These are phyloP conservation scores for Nicotiana benthamiana DNA, from an alignment of 257 asterid genomes.

Conservation along the genomic window DNA sequence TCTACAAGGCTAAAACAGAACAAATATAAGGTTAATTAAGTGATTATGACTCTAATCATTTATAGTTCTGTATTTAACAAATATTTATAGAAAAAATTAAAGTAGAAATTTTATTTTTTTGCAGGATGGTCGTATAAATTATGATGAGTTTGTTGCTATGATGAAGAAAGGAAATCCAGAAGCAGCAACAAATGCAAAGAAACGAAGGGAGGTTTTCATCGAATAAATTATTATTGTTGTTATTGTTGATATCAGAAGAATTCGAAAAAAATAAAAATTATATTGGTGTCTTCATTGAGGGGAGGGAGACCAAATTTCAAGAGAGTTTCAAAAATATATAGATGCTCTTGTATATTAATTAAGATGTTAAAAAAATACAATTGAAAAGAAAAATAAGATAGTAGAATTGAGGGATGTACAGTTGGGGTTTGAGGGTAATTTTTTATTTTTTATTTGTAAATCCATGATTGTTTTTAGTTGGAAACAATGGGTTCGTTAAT, in stretches of 20 bases:
- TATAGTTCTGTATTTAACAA: background rate
- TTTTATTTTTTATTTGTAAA: background rate
- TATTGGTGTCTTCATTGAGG: conserved; percentile 5
- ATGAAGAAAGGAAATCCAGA: conserved; percentile 25
- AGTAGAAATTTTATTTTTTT: background rate
- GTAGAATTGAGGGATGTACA: conserved; percentile 3
- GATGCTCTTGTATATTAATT: conserved; percentile 4
- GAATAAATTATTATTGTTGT: background rate
- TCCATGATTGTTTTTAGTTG: background rate
- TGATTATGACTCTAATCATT: no score
- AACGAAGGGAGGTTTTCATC: conserved; percentile 17
- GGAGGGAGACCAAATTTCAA: conserved; percentile 8
- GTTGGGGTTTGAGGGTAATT: background rate
- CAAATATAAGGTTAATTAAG: no score
- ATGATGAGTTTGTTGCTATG: conserved; percentile 22
- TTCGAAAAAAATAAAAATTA: background rate
- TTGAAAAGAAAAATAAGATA: background rate
- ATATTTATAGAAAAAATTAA: background rate
- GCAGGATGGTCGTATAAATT: conserved; percentile 25
- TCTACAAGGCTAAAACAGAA: no score
- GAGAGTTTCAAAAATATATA: conserved; percentile 2
- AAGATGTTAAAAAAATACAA: background rate
- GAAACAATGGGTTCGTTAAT: background rate
- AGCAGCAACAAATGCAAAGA: conserved; percentile 14
- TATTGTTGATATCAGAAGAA: background rate